Conservation (phyloP, 1,284 basidiomycete genomes). For the Ceratobasidium sp. region DNA sequence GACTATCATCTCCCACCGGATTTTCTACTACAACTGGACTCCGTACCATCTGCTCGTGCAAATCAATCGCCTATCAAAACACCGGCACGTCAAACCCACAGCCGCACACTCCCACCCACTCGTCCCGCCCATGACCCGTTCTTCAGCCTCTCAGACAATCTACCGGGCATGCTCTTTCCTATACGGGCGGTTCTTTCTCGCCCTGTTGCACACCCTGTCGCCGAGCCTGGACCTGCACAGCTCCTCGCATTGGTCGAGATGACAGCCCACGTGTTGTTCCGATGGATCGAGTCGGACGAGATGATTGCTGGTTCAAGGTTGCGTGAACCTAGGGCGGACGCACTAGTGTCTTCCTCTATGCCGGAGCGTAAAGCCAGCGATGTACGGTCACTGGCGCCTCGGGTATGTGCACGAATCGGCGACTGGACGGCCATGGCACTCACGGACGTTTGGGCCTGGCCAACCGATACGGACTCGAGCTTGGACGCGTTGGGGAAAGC, state of each 20-base stretch:
- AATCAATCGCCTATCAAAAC: conserved; percentile 25
- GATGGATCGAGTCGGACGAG: conserved; percentile 30
- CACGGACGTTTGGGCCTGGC: conserved; percentile 21
- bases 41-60: no score
- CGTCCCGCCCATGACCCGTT: conserved; percentile 34
- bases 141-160: conserved; percentile 34
- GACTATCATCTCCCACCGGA: conserved; percentile 20
- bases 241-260: conserved; percentile 26
- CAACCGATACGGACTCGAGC: not conserved
- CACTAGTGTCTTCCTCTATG: not conserved
- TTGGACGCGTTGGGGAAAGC: not conserved
- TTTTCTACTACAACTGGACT: not conserved
- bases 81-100: not conserved
- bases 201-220: conserved; percentile 24
- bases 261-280: not conserved
- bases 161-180: conserved; percentile 21
- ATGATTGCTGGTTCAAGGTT: not conserved
- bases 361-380: conserved; percentile 20
- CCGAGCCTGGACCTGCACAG: conserved; percentile 23
- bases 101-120: conserved; percentile 18
- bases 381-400: conserved; percentile 33
- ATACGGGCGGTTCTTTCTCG: conserved; percentile 35
- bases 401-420: conserved; percentile 29
- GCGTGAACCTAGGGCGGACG: conserved; percentile 14
- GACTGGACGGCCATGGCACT: conserved; percentile 31